Evolutionary conservation across 2,329 filamentous ascomycete species (phyloP).

Genomic region (Helotiales sp.): DNA sequence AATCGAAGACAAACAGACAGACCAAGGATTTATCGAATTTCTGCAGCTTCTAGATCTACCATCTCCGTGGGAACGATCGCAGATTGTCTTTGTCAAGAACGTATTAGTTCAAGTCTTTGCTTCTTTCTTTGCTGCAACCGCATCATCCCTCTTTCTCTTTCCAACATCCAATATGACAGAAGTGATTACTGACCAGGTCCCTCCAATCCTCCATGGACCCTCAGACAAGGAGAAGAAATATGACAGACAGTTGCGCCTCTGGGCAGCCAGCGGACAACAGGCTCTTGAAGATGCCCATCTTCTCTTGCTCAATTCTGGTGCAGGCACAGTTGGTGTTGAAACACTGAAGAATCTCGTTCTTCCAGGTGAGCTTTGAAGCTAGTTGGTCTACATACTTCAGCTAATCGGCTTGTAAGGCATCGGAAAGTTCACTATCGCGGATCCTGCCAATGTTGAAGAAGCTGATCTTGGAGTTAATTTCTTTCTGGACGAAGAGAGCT

Average conservation of each 20-base stretch:
- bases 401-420: conserved; percentile 61
- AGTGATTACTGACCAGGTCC: conserved; percentile 42
- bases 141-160: too few relatives aligned
- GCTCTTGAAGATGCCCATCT: conserved; percentile 91
- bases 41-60: too few relatives aligned
- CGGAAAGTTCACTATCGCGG: conserved; percentile 88
- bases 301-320: conserved; percentile 84
- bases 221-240: conserved; percentile 77
- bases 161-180: conserved; percentile 37
- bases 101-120: background rate
- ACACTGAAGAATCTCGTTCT: conserved; percentile 96
- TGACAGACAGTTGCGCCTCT: conserved; percentile 91
- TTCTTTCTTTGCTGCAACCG: background rate
- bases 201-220: conserved; percentile 55
- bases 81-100: too few relatives aligned
- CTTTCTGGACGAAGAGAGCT: conserved; percentile 80
- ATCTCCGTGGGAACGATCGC: too few relatives aligned
- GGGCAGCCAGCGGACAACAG: conserved; percentile 90
- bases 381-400: conserved; percentile 13
- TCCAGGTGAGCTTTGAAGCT: conserved; percentile 60
- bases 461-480: conserved; percentile 94
- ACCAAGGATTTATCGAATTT: too few relatives aligned
- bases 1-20: background rate
- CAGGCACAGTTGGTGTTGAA: conserved; percentile 88
- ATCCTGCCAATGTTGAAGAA: conserved; percentile 77